Evolutionary conservation across 2,329 filamentous ascomycete genomes (phyloP), one percentile per base, ranked within the genome.

Genomic region (Orbilia blumenaviensis): DNA sequence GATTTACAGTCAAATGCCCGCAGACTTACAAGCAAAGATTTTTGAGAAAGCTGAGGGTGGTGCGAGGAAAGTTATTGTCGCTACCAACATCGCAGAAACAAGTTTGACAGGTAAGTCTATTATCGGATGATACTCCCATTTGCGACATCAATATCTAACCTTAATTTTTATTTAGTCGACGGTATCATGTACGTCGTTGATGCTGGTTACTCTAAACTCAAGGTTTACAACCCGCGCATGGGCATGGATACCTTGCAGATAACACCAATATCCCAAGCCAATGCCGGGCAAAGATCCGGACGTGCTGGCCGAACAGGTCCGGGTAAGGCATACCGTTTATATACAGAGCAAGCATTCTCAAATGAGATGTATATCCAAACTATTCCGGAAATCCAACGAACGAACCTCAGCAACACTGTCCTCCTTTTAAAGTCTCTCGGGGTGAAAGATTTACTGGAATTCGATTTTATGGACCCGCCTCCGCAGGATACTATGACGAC

Each of bases 171-270:
- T 63, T 9, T 66, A 78, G 95, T 99, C 4, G 95, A 99, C 81
- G 95, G 95, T 79, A 99, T 99, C 83, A 98, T 98, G 91, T 99
- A 97, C 81, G 95, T 99, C 21, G 95, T 99, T 3, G 95, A 99
- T 82, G 90, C 92, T 1, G 95, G 95, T 0, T 99, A 94, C 83
- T 96, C 93, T 1, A 99, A 99, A 83, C 88, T 98, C 81, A 99
- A 99, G 82, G 95, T 99, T 3, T 99, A 98, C 84, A 99, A 99
- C 81, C 94, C 95, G 4, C 92, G 94, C 63, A 98, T 99, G 93
- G 95, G 95, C 69, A 99, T 99, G 95, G 95, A 99, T 81, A 97
- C 94, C 0, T 88, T 99, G 12, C 95, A 98, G 81, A 96, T 99
- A 79, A 99, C 95, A 0, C 95, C 95, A 0, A 96, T 99, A 63